Evolutionary conservation across 73 alveolate species (phyloP).

Genomic region (Paramecium octaurelia): DNA sequence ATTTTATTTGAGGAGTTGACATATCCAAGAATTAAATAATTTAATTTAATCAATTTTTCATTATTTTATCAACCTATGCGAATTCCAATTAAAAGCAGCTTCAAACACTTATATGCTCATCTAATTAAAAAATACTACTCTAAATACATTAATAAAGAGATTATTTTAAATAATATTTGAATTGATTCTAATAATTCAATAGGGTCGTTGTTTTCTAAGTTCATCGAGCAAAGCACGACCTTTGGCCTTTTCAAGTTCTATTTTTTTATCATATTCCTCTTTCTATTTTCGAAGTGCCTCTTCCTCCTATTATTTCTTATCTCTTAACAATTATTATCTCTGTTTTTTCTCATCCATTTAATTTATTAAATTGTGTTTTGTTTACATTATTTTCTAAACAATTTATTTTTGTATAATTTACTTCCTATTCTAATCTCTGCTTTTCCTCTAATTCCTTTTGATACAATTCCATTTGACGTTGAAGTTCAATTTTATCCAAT

Average conservation of each 20-base stretch:
- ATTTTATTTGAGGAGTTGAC: slow-evolving; percentile 20
- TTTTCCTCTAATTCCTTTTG: not conserved
- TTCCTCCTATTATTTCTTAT: not conserved
- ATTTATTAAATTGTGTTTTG: not conserved
- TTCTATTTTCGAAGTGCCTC: not conserved
- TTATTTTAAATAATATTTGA: not conserved
- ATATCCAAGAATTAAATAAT: slow-evolving; percentile 45
- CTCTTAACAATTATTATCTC: not conserved
- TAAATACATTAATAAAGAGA: not conserved
- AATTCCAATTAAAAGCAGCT: not conserved
- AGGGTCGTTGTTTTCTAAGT: slow-evolving; percentile 17
- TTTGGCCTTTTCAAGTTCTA: slow-evolving; percentile 4
- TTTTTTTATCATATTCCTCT: slow-evolving; percentile 19
- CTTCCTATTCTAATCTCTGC: not conserved
- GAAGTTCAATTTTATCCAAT: not conserved
- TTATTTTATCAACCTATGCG: not conserved
- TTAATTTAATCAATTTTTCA: not conserved
- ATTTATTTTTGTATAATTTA: not conserved
- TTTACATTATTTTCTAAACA: not conserved
- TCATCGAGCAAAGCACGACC: slow-evolving; percentile 6
- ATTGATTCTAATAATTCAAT: not conserved
- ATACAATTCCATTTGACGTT: not conserved
- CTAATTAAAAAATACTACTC: not conserved
- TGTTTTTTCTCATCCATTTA: slow-evolving; percentile 23
- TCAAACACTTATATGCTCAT: not conserved